A percentile compares a stretch with the other conserved stretches of the same genome.
Evolutionary conservation across 179 eudicot genomes (phyloP).

Genomic region (Beta lomatogona): DNA sequence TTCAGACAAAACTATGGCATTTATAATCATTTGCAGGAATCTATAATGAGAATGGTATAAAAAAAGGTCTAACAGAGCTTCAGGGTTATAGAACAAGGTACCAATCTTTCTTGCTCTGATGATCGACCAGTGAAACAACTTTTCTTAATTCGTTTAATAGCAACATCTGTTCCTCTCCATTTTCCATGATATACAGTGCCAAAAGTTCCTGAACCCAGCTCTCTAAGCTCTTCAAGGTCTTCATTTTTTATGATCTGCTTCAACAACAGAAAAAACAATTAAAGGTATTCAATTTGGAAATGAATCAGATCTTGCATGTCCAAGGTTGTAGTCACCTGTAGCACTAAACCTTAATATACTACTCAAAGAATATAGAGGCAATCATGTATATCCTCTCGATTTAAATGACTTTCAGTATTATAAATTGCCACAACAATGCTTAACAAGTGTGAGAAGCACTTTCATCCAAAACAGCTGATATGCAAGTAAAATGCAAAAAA

Average conservation of each 20-base stretch:
- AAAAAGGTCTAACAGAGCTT: not conserved
- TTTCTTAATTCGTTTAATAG: slow-evolving; percentile 52
- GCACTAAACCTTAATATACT: not conserved
- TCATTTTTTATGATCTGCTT: slow-evolving; percentile 48
- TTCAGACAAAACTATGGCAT: not conserved
- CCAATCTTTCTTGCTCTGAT: slow-evolving; percentile 55
- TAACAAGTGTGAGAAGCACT: not conserved
- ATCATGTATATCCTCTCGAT: not conserved
- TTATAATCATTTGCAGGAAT: not conserved
- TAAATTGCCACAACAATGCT: not conserved
- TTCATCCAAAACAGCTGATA: not conserved
- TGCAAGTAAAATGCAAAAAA: not conserved
- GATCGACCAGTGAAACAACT: slow-evolving; percentile 54
- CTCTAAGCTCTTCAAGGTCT: slow-evolving; percentile 54
- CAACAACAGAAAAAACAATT: not conserved
- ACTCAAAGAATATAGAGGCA: not conserved
- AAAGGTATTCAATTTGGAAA: not conserved
- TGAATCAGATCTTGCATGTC: not conserved
- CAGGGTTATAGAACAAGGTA: slow-evolving; percentile 17
- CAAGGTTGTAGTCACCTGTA: not conserved
- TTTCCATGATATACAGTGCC: slow-evolving; percentile 57
- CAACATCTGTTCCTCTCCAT: slow-evolving; percentile 58
- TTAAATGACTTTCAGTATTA: not conserved
- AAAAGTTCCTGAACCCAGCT: slow-evolving; percentile 56
- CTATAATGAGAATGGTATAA: not conserved